Conservation (phyloP, 2,329 filamentous ascomycete species). For the Aspergillus uvarum region DNA sequence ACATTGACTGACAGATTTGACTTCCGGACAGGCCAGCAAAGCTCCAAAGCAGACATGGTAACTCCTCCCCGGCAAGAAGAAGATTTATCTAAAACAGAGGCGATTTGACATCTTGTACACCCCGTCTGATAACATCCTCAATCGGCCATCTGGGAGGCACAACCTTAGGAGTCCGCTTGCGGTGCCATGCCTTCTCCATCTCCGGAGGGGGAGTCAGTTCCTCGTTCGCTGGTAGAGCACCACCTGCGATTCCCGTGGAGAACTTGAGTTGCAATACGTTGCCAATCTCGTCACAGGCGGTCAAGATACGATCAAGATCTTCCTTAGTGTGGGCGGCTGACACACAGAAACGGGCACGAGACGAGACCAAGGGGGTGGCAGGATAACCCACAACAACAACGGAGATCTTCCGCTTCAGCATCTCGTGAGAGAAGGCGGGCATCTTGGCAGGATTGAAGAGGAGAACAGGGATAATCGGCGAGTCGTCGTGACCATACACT, state of each 20-base stretch:
- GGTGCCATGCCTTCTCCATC: constrained; percentile 67
- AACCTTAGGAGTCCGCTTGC: constrained; percentile 52
- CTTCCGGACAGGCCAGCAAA: constrained; percentile 8
- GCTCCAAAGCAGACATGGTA: neutral
- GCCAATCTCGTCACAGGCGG: constrained; percentile 88
- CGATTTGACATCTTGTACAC: constrained; percentile 72
- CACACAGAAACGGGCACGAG: constrained; percentile 91
- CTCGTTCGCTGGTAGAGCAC: constrained; percentile 72
- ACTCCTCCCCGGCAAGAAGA: neutral
- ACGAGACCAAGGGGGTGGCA: constrained; percentile 91
- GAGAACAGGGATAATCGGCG: constrained; percentile 89
- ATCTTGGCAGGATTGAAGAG: constrained; percentile 99
- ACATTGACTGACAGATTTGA: constrained; percentile 10
- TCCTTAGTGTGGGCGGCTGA: constrained; percentile 98
- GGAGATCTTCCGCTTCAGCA: constrained; percentile 96
- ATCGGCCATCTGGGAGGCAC: constrained; percentile 75
- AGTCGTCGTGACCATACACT: constrained; percentile 95
- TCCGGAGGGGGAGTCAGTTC: constrained; percentile 62
- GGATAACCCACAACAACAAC: constrained; percentile 97
- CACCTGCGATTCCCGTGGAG: constrained; percentile 91
- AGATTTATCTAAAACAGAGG: constrained; percentile 59
- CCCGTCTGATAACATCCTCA: constrained; percentile 70
- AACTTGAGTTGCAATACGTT: constrained; percentile 94
- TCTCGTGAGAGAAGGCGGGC: constrained; percentile 96
- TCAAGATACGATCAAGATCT: constrained; percentile 84